A percentile compares a stretch with the other conserved stretches of the same genome.
Evolutionary conservation across 495 filamentous ascomycete species (phyloP).

Genomic region (Rostrohypoxylon terebratum): DNA sequence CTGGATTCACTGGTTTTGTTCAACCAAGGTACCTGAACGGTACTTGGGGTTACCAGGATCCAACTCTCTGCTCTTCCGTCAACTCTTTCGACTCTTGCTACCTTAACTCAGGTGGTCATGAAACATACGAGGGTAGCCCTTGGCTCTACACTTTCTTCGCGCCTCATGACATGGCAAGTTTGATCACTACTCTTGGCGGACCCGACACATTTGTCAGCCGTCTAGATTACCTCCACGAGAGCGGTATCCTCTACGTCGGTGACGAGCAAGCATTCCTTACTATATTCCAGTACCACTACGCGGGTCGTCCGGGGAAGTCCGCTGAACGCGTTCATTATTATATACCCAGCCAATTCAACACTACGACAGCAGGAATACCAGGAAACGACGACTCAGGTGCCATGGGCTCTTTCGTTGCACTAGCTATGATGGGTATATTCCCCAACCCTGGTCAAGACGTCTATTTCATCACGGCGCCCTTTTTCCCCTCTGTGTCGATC

Average conservation of each 20-base stretch:
- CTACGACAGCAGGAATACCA: slow-evolving; percentile 68
- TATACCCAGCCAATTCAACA: slow-evolving; percentile 72
- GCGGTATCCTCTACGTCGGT: slow-evolving; percentile 70
- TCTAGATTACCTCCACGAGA: slow-evolving; percentile 70
- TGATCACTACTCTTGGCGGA: slow-evolving; percentile 70
- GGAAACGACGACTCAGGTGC: slow-evolving; percentile 77
- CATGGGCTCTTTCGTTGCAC: slow-evolving; percentile 73
- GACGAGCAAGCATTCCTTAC: slow-evolving; percentile 75
- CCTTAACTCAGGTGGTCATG: slow-evolving; percentile 66
- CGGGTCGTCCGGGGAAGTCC: slow-evolving; percentile 71
- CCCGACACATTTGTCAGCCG: slow-evolving; percentile 66
- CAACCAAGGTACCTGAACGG: slow-evolving; percentile 71
- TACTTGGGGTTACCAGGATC: slow-evolving; percentile 73
- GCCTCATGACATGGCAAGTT: slow-evolving; percentile 71
- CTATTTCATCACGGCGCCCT: slow-evolving; percentile 73
- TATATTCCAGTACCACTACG: slow-evolving; percentile 75
- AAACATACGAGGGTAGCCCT: slow-evolving; percentile 73
- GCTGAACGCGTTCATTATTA: slow-evolving; percentile 70
- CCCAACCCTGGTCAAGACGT: slow-evolving; percentile 75
- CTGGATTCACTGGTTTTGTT: slow-evolving; percentile 72
- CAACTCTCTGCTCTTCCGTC: slow-evolving; percentile 59
- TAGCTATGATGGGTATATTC: slow-evolving; percentile 74
- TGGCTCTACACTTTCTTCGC: slow-evolving; percentile 76
- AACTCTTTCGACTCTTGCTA: slow-evolving; percentile 67
- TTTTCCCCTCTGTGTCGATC: slow-evolving; percentile 71